Percentiles rank a stretch among this genome's conserved stretches.
These are phyloP conservation scores for Malus sylvestris DNA, from an alignment of 306 rosid genomes.

Conservation along the genomic window DNA sequence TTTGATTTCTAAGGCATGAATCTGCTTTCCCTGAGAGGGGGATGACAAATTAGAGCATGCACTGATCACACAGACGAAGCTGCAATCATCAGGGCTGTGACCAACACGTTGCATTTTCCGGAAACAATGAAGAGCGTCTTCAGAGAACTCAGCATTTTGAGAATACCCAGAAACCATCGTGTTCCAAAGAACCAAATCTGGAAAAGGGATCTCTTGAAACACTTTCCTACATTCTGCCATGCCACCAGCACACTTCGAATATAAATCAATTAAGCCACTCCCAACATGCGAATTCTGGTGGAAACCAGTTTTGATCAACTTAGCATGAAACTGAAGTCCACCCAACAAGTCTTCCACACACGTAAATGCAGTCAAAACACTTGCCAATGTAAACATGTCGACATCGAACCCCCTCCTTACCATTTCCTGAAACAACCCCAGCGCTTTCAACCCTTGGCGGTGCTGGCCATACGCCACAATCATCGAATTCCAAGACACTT, in stretches of 20 bases:
- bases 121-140: conserved; percentile 53
- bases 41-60: conserved; percentile 77
- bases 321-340: conserved; percentile 75
- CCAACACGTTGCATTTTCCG: conserved; percentile 53
- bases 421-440: conserved; percentile 62
- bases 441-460: conserved; percentile 50
- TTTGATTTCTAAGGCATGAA: conserved; percentile 68
- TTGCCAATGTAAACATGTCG: conserved; percentile 80
- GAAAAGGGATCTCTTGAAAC: conserved; percentile 53
- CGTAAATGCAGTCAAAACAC: conserved; percentile 73
- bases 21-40: conserved; percentile 64
- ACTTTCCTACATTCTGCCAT: conserved; percentile 60
- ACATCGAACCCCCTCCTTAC: conserved; percentile 35
- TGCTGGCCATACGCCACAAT: conserved; percentile 69
- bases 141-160: conserved; percentile 51
- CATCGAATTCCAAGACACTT: conserved; percentile 76
- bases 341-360: conserved; percentile 57
- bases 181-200: conserved; percentile 86
- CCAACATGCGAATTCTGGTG: conserved; percentile 72
- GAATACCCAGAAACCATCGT: conserved; percentile 85
- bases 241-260: conserved; percentile 65
- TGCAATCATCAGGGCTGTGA: conserved; percentile 64
- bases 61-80: conserved; percentile 62
- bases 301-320: conserved; percentile 69
- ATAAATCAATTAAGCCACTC: conserved; percentile 72